A percentile compares a stretch with the other conserved stretches of the same genome.
Evolutionary conservation across 164 flowering plant genomes (phyloP).

Genomic region (Magnolia sinica): DNA sequence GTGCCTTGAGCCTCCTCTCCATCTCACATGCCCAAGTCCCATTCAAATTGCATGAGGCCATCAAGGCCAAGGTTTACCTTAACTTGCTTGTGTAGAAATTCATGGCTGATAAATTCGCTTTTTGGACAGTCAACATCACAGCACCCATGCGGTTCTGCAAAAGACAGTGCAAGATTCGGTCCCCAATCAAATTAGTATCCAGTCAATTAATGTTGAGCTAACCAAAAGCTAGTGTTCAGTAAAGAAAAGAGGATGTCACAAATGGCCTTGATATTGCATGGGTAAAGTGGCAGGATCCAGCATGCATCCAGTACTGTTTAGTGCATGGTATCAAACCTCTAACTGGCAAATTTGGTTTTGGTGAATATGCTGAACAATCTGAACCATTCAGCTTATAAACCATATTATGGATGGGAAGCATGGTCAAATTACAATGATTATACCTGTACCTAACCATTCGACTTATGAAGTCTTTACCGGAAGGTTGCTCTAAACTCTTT

Average conservation of each 20-base stretch:
- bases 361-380: neutral
- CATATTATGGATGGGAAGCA: neutral
- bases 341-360: too few species aligned
- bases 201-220: neutral
- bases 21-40: neutral
- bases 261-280: neutral
- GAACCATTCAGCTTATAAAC: neutral
- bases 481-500: neutral
- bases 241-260: neutral
- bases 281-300: neutral
- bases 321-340: neutral
- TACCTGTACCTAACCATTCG: neutral
- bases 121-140: conserved; percentile 91
- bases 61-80: conserved; percentile 37
- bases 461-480: neutral
- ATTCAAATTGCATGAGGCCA: neutral
- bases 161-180: neutral
- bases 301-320: neutral
- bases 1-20: neutral
- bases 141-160: conserved; percentile 74
- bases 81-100: conserved; percentile 64
- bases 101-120: conserved; percentile 61
- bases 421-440: too few species aligned
- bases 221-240: neutral
- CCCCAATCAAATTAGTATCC: neutral